Evolutionary conservation across 192 early-diverging fungal species (phyloP).

Genomic region (Mortierella claussenii): DNA sequence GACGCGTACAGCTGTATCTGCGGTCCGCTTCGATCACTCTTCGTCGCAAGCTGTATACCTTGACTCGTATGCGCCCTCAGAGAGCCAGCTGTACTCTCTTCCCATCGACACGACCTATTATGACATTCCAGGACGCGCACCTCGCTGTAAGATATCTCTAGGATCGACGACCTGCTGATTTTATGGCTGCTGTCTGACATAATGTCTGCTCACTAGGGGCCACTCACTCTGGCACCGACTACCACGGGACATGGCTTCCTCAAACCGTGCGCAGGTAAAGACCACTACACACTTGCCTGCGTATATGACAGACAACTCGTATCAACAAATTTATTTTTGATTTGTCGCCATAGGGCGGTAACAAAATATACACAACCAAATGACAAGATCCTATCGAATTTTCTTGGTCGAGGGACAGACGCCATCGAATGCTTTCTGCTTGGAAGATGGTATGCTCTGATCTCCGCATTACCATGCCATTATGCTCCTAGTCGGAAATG

Average conservation of each 20-base stretch:
- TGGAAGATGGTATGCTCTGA: constrained; percentile 65
- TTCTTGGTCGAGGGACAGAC: constrained; percentile 92
- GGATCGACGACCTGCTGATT: background rate
- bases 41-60: constrained; percentile 61
- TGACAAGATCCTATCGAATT: constrained; percentile 89
- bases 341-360: constrained; percentile 60
- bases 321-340: too few relatives aligned
- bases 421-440: constrained; percentile 90
- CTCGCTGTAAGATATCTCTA: constrained; percentile 68
- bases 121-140: constrained; percentile 92
- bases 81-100: constrained; percentile 79
- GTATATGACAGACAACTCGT: too few relatives aligned
- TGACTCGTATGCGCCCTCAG: constrained; percentile 70
- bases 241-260: constrained; percentile 95
- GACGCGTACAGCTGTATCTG: constrained; percentile 64
- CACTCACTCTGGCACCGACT: constrained; percentile 92
- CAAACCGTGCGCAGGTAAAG: constrained; percentile 85
- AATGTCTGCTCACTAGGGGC: constrained; percentile 58
- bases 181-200: background rate
- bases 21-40: constrained; percentile 60
- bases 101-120: constrained; percentile 85
- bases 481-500: background rate
- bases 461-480: background rate
- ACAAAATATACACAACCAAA: constrained; percentile 80
- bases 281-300: too few relatives aligned